Evolutionary conservation across 345 rosid species (phyloP).

Genomic region (Salix exigua): DNA sequence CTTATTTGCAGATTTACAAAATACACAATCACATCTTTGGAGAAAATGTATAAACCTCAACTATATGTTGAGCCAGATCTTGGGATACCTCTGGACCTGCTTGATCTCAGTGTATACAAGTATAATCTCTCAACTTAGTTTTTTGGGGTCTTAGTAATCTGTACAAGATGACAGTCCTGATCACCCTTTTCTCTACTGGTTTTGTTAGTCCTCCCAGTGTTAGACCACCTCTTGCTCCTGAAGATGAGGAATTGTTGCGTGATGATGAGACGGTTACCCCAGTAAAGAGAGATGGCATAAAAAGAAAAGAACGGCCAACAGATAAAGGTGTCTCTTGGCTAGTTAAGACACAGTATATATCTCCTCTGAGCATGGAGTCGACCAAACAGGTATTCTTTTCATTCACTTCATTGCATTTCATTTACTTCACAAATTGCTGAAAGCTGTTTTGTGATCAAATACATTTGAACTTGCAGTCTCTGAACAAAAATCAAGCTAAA

Average conservation of each 20-base stretch:
- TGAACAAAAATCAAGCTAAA: constrained; percentile 92
- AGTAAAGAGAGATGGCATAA: constrained; percentile 80
- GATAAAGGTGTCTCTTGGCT: constrained; percentile 96
- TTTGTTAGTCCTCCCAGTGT: constrained; percentile 60
- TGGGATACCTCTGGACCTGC: constrained; percentile 94
- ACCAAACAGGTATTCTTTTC: constrained; percentile 64
- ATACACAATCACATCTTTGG: constrained; percentile 82
- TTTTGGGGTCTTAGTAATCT: constrained; percentile 1
- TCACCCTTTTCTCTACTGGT: constrained; percentile 11
- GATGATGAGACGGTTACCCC: constrained; percentile 81
- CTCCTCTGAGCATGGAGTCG: constrained; percentile 80
- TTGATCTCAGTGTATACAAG: constrained; percentile 96
- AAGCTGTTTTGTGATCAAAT: constrained; percentile 6
- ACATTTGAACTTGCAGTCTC: constrained; percentile 55
- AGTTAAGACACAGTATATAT: constrained; percentile 92
- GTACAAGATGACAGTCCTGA: constrained; percentile 7
- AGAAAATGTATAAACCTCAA: constrained; percentile 84
- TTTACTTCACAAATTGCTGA: constrained; percentile 6
- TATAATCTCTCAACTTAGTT: constrained; percentile 28
- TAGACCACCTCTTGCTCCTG: constrained; percentile 68
- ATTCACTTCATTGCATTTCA: neutral
- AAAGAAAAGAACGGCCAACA: constrained; percentile 84
- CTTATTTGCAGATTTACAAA: constrained; percentile 62
- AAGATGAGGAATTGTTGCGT: constrained; percentile 83
- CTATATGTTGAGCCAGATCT: constrained; percentile 95